Percentiles rank a stretch among this genome's conserved stretches.
phyloP scores from a whole-genome alignment of 2,329 filamentous ascomycete species.

The Phyllosticta paracitricarpa region DNA sequence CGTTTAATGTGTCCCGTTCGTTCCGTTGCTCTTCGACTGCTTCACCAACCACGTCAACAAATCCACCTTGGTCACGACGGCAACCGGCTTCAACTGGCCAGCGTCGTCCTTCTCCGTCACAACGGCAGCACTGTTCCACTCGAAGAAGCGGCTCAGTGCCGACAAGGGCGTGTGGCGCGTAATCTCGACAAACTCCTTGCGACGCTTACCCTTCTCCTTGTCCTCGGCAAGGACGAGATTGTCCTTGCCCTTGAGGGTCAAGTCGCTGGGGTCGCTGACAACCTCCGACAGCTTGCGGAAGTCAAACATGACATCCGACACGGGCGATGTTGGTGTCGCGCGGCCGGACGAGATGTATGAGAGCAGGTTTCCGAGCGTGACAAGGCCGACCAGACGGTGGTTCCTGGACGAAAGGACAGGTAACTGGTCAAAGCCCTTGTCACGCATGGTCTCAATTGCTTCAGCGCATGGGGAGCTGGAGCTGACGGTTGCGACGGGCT shows the following conservation, averaged over 20 bases:
- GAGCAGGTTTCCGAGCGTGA: slow-evolving; percentile 89
- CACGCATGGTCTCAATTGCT: slow-evolving; percentile 95
- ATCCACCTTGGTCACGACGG: slow-evolving; percentile 94
- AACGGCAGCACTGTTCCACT: slow-evolving; percentile 95
- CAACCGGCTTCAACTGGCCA: slow-evolving; percentile 62
- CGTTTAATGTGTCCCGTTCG: slow-evolving; percentile 1
- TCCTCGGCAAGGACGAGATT: slow-evolving; percentile 7
- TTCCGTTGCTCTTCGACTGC: slow-evolving; percentile 30
- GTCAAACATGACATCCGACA: slow-evolving; percentile 92
- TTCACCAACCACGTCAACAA: slow-evolving; percentile 85
- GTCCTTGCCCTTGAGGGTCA: slow-evolving; percentile 23
- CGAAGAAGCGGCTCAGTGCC: slow-evolving; percentile 82
- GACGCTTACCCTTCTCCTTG: slow-evolving; percentile 12
- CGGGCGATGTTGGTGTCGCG: slow-evolving; percentile 60
- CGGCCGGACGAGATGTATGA: slow-evolving; percentile 80
- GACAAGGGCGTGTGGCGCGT: slow-evolving; percentile 79
- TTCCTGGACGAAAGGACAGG: slow-evolving; percentile 67
- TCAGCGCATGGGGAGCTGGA: slow-evolving; percentile 64
- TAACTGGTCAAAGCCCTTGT: slow-evolving; percentile 95
- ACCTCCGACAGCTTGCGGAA: slow-evolving; percentile 75
- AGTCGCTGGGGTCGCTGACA: slow-evolving; percentile 72
- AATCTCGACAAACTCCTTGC: slow-evolving; percentile 80
- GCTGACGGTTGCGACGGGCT: slow-evolving; percentile 81
- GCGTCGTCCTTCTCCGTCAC: slow-evolving; percentile 65
- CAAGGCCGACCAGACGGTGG: slow-evolving; percentile 69